Base-by-base conservation (phyloP, 2,329 filamentous ascomycete species). In the Aspergillus thermomutatus region DNA sequence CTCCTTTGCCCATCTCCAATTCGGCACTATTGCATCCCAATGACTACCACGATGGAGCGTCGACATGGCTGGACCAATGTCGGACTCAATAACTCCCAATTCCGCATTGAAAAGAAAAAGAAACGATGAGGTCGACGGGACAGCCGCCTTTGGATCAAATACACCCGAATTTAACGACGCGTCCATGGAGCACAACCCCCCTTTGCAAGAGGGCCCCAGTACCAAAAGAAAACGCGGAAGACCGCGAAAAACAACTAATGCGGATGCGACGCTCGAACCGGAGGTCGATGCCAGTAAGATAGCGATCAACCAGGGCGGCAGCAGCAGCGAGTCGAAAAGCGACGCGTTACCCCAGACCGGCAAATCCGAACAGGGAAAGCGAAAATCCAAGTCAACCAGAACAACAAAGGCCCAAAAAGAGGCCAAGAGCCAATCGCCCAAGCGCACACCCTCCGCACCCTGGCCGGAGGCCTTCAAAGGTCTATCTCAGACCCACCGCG, bases 391-490 rank as follows among this genome's bases (percentile, higher is more conserved):
- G 19, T 49, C 49, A 19, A 17, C 19, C 5, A 54, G 54, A 40
- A 64, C 61, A 19, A 45, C 41, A 21, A 46, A 19, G 48, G 27
- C 11, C 26, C 26, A 58, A 52, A 45, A 49, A 43, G 25, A 55
- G 53, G 43, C 11, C 49, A 8, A 40, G 51, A 43, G 49, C 54
- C 3, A 50, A 19, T 6, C 55, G 3, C 23, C 46, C 4, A 47
- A 68, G 50, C 60, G 67, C 50, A 64, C 64, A 1, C 70, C 67
- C 10, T 61, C 79, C 1, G 77, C 82, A 51, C 81, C 83, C 45
- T 97, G 93, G 92, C 92, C 92, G 0, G 81, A 84, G 1, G 79
- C 83, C 48, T 90, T 97, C 72, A 87, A 85, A 55, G 79, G 80
- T 45, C 81, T 97, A 8, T 86, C 88, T 26, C 87, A 87, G 70